Conservation (phyloP, 2,329 filamentous ascomycete genomes). For the Fonsecaea monophora region DNA sequence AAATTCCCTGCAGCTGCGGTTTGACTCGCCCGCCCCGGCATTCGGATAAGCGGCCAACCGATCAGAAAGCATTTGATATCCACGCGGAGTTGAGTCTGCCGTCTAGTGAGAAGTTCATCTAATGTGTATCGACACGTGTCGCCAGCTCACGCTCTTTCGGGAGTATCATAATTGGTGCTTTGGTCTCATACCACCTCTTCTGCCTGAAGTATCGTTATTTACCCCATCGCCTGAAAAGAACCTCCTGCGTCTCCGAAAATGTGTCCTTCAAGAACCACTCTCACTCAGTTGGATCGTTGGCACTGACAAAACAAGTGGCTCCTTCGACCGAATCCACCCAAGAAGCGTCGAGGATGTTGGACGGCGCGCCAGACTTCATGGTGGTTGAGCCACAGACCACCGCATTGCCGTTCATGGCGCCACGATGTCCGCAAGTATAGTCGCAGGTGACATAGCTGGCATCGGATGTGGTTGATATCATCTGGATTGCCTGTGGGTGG, state of each 20-base stretch:
- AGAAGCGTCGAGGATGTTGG: constrained; percentile 12
- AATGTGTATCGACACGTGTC: too few relatives aligned
- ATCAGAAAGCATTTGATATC: too few relatives aligned
- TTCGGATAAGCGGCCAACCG: too few relatives aligned
- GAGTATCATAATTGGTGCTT: too few relatives aligned
- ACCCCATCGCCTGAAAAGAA: constrained; percentile 4
- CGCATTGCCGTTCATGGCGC: neutral
- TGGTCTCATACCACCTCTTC: too few relatives aligned
- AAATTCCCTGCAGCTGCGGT: too few relatives aligned
- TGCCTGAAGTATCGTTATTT: neutral
- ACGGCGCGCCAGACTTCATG: constrained; percentile 6
- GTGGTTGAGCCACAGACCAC: constrained; percentile 13
- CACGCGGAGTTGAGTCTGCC: too few relatives aligned
- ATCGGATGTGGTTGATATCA: constrained; percentile 14
- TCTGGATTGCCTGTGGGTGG: constrained; percentile 5
- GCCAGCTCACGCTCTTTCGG: too few relatives aligned
- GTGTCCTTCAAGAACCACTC: neutral
- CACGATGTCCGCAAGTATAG: constrained; percentile 9
- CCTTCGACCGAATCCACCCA: constrained; percentile 12
- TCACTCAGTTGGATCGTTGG: constrained; percentile 18
- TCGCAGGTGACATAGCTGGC: constrained; percentile 10
- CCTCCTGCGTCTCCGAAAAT: neutral
- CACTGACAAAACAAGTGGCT: constrained; percentile 12
- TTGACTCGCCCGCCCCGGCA: too few relatives aligned
- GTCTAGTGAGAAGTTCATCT: too few relatives aligned